phyloP scores from a whole-genome alignment of 495 filamentous ascomycete species.

The Chaetomium tenue region DNA sequence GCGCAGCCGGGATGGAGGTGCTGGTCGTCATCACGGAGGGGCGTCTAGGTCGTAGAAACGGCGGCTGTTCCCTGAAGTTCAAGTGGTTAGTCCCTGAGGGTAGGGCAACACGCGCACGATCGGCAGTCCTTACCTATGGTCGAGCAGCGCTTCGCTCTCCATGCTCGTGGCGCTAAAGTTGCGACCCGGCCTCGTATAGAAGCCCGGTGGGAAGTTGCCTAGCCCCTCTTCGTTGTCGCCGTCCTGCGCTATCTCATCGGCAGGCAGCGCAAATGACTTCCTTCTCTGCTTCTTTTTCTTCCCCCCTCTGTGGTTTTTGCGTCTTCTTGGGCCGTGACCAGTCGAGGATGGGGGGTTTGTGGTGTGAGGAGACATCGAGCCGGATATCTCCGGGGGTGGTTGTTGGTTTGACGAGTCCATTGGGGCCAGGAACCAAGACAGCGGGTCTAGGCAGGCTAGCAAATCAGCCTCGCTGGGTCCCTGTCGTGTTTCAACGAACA shows the following conservation, averaged over 20 bases:
- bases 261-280: conserved; percentile 60
- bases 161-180: conserved; percentile 77
- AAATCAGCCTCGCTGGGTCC: conserved; percentile 1
- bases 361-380: background rate
- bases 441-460: conserved; percentile 9
- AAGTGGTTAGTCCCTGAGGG: conserved; percentile 17
- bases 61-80: conserved; percentile 60
- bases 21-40: conserved; percentile 45
- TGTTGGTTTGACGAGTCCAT: conserved; percentile 11
- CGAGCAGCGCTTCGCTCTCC: conserved; percentile 75
- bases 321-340: conserved; percentile 25
- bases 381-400: background rate
- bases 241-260: conserved; percentile 46
- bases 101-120: background rate
- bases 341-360: conserved; percentile 16
- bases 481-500: conserved; percentile 4
- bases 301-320: conserved; percentile 48
- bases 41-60: conserved; percentile 65
- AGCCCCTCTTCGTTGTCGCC: conserved; percentile 38
- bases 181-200: conserved; percentile 57
- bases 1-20: conserved; percentile 41
- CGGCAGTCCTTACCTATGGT: conserved; percentile 61
- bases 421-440: background rate
- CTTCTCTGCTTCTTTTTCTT: conserved; percentile 62
- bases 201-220: conserved; percentile 41